These are phyloP conservation scores for Entrophospora sp. DNA, from an alignment of 192 early-diverging fungal species.

Conservation along the genomic window DNA sequence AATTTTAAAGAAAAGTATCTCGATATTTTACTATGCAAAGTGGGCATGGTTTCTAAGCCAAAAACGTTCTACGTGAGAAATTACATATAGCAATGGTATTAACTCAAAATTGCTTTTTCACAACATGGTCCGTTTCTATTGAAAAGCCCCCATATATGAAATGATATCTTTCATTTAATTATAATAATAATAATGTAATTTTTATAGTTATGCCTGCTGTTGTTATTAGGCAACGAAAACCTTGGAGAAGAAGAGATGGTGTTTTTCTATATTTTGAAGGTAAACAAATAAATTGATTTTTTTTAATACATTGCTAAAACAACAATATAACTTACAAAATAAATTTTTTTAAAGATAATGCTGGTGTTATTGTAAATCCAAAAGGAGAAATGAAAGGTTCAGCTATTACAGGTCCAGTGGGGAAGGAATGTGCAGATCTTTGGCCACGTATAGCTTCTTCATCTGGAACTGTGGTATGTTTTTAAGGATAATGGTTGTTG, in stretches of 20 bases:
- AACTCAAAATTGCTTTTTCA: background rate
- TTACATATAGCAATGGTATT: too few species aligned
- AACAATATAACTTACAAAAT: background rate
- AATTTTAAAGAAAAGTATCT: background rate
- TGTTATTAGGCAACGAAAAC: conserved; percentile 98
- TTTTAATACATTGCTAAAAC: background rate
- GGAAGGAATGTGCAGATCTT: conserved; percentile 99
- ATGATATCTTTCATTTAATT: too few species aligned
- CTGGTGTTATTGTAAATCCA: conserved; percentile 99
- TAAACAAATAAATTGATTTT: conserved; percentile 15
- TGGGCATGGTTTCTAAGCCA: too few species aligned
- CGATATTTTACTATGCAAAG: background rate
- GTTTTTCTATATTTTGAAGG: conserved; percentile 98
- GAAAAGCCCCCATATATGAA: too few species aligned
- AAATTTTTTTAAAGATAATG: conserved; percentile 71
- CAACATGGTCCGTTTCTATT: background rate
- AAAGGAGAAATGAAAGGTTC: conserved; percentile 99
- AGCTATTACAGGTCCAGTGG: conserved; percentile 99
- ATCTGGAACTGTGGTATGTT: conserved; percentile 67
- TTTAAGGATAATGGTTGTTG: too few species aligned
- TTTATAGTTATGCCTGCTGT: conserved; percentile 91
- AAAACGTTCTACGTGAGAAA: too few species aligned
- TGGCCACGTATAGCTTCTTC: conserved; percentile 99
- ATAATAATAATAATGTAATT: too few species aligned
- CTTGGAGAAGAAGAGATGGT: conserved; percentile 98